Evolutionary conservation across 2,329 filamentous ascomycete genomes (phyloP).

Genomic region (Didymellaceae sp.): DNA sequence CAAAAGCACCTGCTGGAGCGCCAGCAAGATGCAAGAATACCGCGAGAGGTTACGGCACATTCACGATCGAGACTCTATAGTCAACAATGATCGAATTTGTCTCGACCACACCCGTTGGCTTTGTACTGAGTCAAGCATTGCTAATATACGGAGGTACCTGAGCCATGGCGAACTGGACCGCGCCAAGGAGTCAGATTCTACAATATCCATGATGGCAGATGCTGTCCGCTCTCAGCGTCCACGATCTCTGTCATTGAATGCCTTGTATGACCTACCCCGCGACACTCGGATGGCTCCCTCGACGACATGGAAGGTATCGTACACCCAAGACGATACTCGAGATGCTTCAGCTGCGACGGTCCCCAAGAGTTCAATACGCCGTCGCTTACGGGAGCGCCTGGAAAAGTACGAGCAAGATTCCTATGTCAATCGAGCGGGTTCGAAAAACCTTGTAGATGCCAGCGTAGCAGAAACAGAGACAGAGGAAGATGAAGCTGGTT

Average conservation of each 20-base stretch:
- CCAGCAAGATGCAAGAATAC: not conserved
- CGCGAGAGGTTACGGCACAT: not conserved
- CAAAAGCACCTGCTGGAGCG: no score
- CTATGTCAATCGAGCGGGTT: no score
- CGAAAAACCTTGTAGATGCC: no score
- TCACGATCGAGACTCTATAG: not conserved
- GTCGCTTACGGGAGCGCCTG: not conserved
- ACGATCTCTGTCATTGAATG: not conserved
- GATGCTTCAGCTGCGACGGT: not conserved
- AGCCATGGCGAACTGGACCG: not conserved
- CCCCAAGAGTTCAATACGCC: not conserved
- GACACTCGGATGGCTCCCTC: not conserved
- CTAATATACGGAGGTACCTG: not conserved
- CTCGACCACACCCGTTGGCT: not conserved
- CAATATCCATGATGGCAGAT: not conserved
- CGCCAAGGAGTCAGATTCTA: not conserved
- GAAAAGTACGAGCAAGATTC: no score
- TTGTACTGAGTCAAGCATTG: not conserved
- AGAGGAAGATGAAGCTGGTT: no score
- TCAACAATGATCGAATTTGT: not conserved
- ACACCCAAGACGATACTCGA: not conserved
- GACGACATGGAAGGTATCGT: constrained; percentile 1
- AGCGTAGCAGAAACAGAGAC: no score
- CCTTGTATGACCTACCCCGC: not conserved
- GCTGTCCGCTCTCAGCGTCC: not conserved